These are phyloP conservation scores for Capronia coronata DNA, from an alignment of 2,329 filamentous ascomycete species.

Conservation along the genomic window DNA sequence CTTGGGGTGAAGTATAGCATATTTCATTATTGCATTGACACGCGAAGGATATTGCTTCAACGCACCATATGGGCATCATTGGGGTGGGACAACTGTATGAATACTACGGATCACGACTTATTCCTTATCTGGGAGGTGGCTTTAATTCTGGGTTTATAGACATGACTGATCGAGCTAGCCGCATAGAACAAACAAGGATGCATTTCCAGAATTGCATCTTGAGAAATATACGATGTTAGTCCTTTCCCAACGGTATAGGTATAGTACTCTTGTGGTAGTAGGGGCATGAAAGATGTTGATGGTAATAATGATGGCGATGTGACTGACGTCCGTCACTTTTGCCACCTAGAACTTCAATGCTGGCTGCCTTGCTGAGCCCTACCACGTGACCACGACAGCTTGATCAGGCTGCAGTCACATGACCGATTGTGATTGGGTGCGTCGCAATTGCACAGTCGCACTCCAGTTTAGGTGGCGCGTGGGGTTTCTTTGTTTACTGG, in stretches of 20 bases:
- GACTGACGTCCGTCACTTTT: too few relatives aligned
- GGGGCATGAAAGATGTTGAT: too few relatives aligned
- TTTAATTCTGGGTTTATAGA: not conserved
- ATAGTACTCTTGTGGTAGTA: too few relatives aligned
- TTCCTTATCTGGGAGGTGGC: constrained; percentile 3
- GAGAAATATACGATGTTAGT: not conserved
- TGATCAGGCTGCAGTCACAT: constrained; percentile 3
- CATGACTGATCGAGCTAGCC: not conserved
- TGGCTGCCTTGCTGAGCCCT: not conserved
- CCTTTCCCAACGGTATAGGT: too few relatives aligned
- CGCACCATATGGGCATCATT: constrained; percentile 2
- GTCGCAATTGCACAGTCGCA: not conserved
- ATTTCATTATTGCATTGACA: constrained; percentile 4
- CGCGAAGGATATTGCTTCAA: not conserved
- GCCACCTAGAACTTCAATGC: not conserved
- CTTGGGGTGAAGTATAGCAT: constrained; percentile 66
- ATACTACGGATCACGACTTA: constrained; percentile 18
- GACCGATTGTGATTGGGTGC: not conserved
- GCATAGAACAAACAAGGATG: not conserved
- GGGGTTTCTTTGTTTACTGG: constrained; percentile 4
- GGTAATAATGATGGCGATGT: too few relatives aligned
- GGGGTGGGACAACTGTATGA: constrained; percentile 12
- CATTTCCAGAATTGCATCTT: constrained; percentile 2
- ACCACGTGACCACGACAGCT: not conserved
- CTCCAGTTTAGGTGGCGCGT: not conserved